phyloP scores from a whole-genome alignment of 2,329 filamentous ascomycete species.

The Penicillium sp. region DNA sequence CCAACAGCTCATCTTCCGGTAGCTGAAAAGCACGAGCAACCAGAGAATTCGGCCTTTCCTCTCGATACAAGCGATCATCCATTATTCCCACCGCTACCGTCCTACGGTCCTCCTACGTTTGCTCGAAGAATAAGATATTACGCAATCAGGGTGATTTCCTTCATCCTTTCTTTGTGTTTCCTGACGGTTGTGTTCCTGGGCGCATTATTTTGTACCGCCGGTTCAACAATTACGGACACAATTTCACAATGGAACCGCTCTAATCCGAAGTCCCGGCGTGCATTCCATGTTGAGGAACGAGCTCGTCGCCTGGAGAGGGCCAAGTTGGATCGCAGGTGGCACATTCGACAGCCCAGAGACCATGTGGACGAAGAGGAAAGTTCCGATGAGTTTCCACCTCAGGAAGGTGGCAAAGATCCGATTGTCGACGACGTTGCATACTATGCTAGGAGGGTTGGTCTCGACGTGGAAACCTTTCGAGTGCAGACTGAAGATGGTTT shows the following conservation, averaged over 20 bases:
- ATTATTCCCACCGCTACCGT: conserved; percentile 74
- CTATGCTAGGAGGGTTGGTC: conserved; percentile 78
- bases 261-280: conserved; percentile 56
- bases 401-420: conserved; percentile 74
- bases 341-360: conserved; percentile 37
- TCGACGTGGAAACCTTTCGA: conserved; percentile 75
- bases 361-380: conserved; percentile 37
- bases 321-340: conserved; percentile 59
- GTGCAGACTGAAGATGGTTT: conserved; percentile 95
- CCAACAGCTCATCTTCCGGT: conserved; percentile 1
- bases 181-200: conserved; percentile 70
- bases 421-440: conserved; percentile 74
- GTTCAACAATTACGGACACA: conserved; percentile 45
- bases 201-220: conserved; percentile 62
- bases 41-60: conserved; percentile 6
- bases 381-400: conserved; percentile 57
- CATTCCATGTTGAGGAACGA: conserved; percentile 68
- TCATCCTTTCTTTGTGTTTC: conserved; percentile 71
- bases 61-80: conserved; percentile 24
- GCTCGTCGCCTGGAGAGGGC: conserved; percentile 53
- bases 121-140: conserved; percentile 61
- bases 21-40: conserved; percentile 9
- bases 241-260: conserved; percentile 53
- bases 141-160: conserved; percentile 61
- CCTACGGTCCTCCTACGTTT: conserved; percentile 69